These are phyloP conservation scores for Alternaria conjuncta DNA, from an alignment of 2,329 filamentous ascomycete genomes.

Conservation along the genomic window DNA sequence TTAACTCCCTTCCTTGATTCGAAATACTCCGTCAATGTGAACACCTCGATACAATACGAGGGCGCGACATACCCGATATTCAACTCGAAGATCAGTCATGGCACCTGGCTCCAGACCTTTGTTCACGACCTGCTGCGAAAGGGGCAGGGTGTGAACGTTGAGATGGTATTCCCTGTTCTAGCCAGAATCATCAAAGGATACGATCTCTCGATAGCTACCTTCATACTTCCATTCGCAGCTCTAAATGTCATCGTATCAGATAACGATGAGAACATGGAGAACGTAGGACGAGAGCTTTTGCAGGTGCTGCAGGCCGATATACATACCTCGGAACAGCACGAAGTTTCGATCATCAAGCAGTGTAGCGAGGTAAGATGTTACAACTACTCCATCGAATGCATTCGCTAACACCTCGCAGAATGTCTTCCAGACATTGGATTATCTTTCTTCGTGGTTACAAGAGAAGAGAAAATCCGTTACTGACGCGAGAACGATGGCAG, in stretches of 20 bases:
- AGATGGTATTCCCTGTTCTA: slow-evolving; percentile 80
- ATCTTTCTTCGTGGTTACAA: slow-evolving; percentile 88
- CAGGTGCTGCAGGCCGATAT: slow-evolving; percentile 72
- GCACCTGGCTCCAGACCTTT: slow-evolving; percentile 80
- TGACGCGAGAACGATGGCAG: slow-evolving; percentile 50
- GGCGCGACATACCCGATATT: slow-evolving; percentile 76
- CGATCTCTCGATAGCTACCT: slow-evolving; percentile 84
- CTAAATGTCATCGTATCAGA: slow-evolving; percentile 83
- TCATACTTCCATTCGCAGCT: slow-evolving; percentile 85
- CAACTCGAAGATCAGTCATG: slow-evolving; percentile 69
- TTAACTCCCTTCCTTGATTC: slow-evolving; percentile 89
- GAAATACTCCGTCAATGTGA: slow-evolving; percentile 70
- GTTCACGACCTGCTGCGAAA: slow-evolving; percentile 82
- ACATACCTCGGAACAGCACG: slow-evolving; percentile 59
- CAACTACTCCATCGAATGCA: not conserved
- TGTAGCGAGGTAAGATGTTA: slow-evolving; percentile 77
- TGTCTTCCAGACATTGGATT: slow-evolving; percentile 89
- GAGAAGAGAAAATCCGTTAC: slow-evolving; percentile 66
- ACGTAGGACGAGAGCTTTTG: slow-evolving; percentile 76
- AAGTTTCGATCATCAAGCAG: slow-evolving; percentile 77
- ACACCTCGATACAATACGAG: slow-evolving; percentile 37
- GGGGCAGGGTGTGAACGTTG: slow-evolving; percentile 74
- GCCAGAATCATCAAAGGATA: slow-evolving; percentile 83
- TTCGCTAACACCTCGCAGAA: slow-evolving; percentile 62
- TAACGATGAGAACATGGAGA: slow-evolving; percentile 66